Evolutionary conservation across 108 stramenopile species (phyloP), one percentile per base, ranked within the genome.

Genomic region (Seminavis robusta): DNA sequence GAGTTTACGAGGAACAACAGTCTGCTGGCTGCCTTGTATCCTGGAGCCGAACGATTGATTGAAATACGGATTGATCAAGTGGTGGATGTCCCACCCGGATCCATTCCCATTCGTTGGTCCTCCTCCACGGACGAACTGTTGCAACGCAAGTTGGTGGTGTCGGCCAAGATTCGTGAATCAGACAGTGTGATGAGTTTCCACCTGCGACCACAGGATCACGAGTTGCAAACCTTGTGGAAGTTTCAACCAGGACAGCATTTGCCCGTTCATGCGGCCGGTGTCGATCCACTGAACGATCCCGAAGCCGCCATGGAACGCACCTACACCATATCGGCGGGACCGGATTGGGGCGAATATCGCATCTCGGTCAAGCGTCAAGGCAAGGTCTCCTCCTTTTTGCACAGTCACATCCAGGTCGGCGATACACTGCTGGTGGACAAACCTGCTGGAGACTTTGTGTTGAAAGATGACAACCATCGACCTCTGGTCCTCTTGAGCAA

Each of bases 361-460:
- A 69, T 69, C 17, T 69, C 68, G 6, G 68, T 69, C 16, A 61
- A 69, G 44, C 30, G 68, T 3, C 42, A 69, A 39, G 68, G 68
- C 3, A 17, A 38, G 60, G 68, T 47, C 7, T 69, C 68, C 15
- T 24, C 13, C 8, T 38, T 39, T 29, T 27, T 69, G 23, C 68
- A 69, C 38, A 55, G 62, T 47, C 9, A 44, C 13, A 30, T 69
- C 5, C 3, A 69, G 28, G 61, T 54, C 3, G 68, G 68, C 16
- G 53, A 62, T 56, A 4, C 33, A 4, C 21, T 71, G 11, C 10
- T 25, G 6, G 63, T 59, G 8, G n/a, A 31, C n/a, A n/a, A 45
- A 36, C 69, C 69, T 0, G 62, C 69, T 10, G 69, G 69, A 20
- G 63, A 64, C 45, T 71, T 71, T 59, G 34, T 51, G 4, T 24